phyloP scores from a whole-genome alignment of 441 rosid species.

The Geranium incanum region DNA sequence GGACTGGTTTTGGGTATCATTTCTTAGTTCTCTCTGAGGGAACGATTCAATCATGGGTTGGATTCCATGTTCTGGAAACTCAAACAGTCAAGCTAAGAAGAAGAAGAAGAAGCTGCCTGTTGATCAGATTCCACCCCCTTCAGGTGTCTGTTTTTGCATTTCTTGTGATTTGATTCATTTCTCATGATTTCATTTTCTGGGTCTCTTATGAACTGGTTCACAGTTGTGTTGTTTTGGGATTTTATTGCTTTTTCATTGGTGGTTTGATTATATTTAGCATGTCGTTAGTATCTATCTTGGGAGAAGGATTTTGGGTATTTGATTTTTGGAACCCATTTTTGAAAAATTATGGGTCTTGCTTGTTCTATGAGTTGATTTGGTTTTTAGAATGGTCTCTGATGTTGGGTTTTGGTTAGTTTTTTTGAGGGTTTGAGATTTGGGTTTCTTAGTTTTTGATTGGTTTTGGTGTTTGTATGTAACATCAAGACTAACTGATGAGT shows the following conservation, averaged over 20 bases:
- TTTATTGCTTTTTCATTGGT: conserved; percentile 3
- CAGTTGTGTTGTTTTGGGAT: background rate
- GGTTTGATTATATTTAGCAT: conserved; percentile 1
- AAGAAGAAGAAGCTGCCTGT: conserved; percentile 31
- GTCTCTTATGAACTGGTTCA: conserved; percentile 5
- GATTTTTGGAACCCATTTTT: background rate
- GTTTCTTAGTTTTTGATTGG: background rate
- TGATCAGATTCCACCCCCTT: conserved; percentile 38
- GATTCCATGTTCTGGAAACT: conserved; percentile 71
- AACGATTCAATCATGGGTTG: conserved; percentile 44
- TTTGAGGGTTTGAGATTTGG: background rate
- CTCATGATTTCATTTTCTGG: conserved; percentile 6
- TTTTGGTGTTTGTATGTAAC: background rate
- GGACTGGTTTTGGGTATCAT: background rate
- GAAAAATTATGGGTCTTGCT: background rate
- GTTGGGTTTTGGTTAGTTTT: background rate
- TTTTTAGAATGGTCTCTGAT: background rate
- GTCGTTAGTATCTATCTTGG: background rate
- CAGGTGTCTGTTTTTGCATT: conserved; percentile 33
- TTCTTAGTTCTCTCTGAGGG: background rate
- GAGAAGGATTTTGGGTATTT: background rate
- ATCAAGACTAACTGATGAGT: background rate
- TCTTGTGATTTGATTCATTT: background rate
- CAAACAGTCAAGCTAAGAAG: conserved; percentile 28
- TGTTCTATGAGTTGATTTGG: background rate